Evolutionary conservation across 2,329 filamentous ascomycete species (phyloP).

Genomic region (Penicillium oxalicum): DNA sequence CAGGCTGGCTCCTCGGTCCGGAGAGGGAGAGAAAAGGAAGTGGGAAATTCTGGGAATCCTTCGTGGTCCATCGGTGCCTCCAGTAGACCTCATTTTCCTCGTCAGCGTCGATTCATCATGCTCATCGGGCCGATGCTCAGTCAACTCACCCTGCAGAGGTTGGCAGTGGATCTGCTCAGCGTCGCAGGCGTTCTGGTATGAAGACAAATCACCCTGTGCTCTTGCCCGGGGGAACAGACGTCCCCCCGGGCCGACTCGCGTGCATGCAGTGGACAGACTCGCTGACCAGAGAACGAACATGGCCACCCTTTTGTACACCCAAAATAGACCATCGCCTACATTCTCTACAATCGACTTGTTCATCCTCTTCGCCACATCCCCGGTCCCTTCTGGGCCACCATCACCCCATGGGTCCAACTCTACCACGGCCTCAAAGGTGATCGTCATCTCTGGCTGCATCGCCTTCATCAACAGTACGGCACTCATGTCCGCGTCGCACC

Average conservation of each 20-base stretch:
- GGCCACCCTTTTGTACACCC: neutral
- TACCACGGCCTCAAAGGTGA: constrained; percentile 72
- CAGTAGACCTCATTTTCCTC: neutral
- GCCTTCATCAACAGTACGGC: constrained; percentile 66
- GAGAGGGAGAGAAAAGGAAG: neutral
- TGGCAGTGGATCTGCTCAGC: constrained; percentile 12
- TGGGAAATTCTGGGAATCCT: neutral
- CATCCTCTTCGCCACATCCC: constrained; percentile 30
- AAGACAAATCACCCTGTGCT: neutral
- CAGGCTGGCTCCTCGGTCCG: neutral
- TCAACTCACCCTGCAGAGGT: constrained; percentile 13
- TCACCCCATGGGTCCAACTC: constrained; percentile 51
- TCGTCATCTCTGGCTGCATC: constrained; percentile 66
- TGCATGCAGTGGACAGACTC: neutral
- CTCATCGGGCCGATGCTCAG: constrained; percentile 18
- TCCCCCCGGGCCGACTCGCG: neutral
- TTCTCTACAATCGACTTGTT: constrained; percentile 32
- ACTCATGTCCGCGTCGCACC: constrained; percentile 67
- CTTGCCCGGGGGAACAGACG: neutral
- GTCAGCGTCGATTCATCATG: constrained; percentile 15
- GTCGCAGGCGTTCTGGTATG: constrained; percentile 19
- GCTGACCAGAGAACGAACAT: neutral
- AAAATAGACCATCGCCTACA: constrained; percentile 23
- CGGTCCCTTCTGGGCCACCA: constrained; percentile 27
- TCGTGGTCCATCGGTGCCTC: too few species aligned